Evolutionary conservation across 2,329 filamentous ascomycete genomes (phyloP).

Genomic region (Annulohypoxylon truncatum): DNA sequence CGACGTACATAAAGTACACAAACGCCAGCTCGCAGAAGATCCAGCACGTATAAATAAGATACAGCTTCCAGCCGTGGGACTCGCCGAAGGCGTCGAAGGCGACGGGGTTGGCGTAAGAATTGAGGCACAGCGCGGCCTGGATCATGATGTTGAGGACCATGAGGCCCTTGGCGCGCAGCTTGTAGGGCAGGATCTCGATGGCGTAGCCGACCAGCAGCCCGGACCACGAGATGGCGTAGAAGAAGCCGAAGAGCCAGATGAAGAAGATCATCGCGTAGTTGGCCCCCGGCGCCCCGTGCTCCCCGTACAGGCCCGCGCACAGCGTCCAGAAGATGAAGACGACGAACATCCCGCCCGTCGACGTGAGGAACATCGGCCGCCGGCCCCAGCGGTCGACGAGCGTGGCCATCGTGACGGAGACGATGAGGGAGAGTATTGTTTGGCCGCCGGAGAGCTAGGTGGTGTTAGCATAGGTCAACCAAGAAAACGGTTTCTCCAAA

Average conservation of each 20-base stretch:
- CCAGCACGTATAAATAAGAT: slow-evolving; percentile 68
- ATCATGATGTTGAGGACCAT: slow-evolving; percentile 69
- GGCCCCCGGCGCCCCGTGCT: slow-evolving; percentile 51
- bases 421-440: slow-evolving; percentile 63
- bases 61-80: slow-evolving; percentile 63
- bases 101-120: slow-evolving; percentile 65
- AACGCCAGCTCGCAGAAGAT: slow-evolving; percentile 66
- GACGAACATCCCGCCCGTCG: slow-evolving; percentile 58
- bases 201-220: slow-evolving; percentile 66
- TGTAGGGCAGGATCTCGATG: slow-evolving; percentile 64
- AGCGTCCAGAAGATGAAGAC: slow-evolving; percentile 65
- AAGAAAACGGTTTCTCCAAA: slow-evolving; percentile 36
- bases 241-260: slow-evolving; percentile 62
- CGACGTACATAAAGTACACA: slow-evolving; percentile 67
- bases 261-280: slow-evolving; percentile 60
- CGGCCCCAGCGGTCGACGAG: slow-evolving; percentile 67
- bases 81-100: slow-evolving; percentile 61
- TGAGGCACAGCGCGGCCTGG: slow-evolving; percentile 66
- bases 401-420: slow-evolving; percentile 63
- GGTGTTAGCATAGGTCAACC: slow-evolving; percentile 42
- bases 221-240: slow-evolving; percentile 68
- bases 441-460: slow-evolving; percentile 59
- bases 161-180: slow-evolving; percentile 62
- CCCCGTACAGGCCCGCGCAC: slow-evolving; percentile 59
- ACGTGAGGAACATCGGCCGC: slow-evolving; percentile 65